Evolutionary conservation across 768 basidiomycete species (phyloP), one percentile per base, ranked within the genome.

Genomic region (Galerina marginata): DNA sequence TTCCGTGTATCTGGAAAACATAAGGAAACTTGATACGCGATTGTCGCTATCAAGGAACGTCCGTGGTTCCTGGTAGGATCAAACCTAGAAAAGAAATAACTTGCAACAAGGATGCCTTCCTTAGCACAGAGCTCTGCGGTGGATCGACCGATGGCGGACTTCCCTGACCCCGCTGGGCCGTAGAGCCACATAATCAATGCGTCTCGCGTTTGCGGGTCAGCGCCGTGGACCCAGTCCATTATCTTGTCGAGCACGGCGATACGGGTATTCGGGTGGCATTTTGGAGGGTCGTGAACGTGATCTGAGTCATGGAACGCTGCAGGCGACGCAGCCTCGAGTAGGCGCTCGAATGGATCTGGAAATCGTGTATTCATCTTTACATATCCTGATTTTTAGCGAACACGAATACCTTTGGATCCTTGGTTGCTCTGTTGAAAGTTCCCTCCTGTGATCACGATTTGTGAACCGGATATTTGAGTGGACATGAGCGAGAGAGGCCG

Each of bases 161-260:
- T 59, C 4, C 58, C 58, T 14, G 42, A 50, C 4, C 58, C 58
- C 3, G 58, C 58, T 16, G 58, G 50, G 2, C 58, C 58, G 14
- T 38, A 15, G 3, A 59, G 29, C 58, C 58, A 59, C 44, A 46
- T 44, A 16, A 59, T 44, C 12, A 11, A 14, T n/a, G 39, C 4
- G 26, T n/a, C 9, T 43, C 9, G 16, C 3, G 6, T 12, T 6
- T 37, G 33, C 25, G n/a, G 7, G 4, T 42, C 56, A 6, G 9
- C n/a, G 14, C 37, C 15, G 5, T 9, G 11, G 9, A 58, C 2
- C 56, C 56, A 58, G 12, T 58, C 29, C 20, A 50, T 42, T 12
- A 61, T 45, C 10, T 50, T 33, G 23, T 36, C 2, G 3, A 58
- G 15, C n/a, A 58, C 38, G 9, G 16, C 56, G 29, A 46, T 12